Evolutionary conservation across 345 rosid genomes (phyloP), one percentile per base, ranked within the genome.

Genomic region (Eucalyptus tenuipes): DNA sequence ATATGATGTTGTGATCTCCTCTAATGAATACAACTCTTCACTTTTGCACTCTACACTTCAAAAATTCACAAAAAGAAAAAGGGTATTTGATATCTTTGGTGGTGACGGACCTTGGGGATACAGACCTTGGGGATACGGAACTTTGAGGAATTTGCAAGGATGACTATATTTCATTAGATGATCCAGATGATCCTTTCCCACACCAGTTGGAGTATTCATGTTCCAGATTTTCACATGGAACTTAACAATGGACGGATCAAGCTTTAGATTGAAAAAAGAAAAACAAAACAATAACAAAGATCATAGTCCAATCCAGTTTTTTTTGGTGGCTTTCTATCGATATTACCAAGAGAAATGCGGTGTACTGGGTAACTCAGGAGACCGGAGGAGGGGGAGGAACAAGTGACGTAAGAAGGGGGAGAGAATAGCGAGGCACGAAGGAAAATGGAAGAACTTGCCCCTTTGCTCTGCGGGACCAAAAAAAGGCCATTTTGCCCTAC

Each of bases 11-110:
- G 12, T 18, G 5, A 71, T 10, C 2, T 18, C 0, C 0, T 22
- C 4, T 9, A 18, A 71, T 33, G 4, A 37, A 11, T 20, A 8
- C 7, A 22, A 2, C 13, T 17, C 1, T 71, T 71, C 25, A 9
- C 7, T 17, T 71, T 9, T 18, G 7, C 0, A 17, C 40, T 33
- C 0, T 33, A 2, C 0, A 8, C 0, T 52, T 52, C 0, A 2
- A 52, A 52, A 52, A 8, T 52, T 7, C 2, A 2, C 20, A 3
- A 15, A 66, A 66, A 14, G 4, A 29, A 1, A n/a, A 4, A 3
- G 24, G 20, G 24, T 8, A 68, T 68, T 68, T 3, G 24, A 17
- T 15, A 33, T 68, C 2, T 33, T 68, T 9, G 2, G 7, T 52
- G 44, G 2, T 5, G 40, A 33, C 2, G 13, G 80, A 17, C 5